These are phyloP conservation scores for Letharia lupina DNA, from an alignment of 495 filamentous ascomycete species.

Conservation along the genomic window DNA sequence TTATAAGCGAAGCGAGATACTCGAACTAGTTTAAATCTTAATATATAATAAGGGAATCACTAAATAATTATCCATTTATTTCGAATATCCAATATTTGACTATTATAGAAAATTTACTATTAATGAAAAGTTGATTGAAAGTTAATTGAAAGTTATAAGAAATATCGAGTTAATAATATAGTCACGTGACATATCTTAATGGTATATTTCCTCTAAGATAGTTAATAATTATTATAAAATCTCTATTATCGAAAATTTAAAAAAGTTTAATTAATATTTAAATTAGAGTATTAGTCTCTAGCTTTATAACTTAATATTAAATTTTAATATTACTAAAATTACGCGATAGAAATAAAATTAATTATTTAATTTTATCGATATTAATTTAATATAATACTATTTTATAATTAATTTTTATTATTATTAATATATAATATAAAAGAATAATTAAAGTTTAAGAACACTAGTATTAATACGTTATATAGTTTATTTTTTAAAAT, in stretches of 20 bases:
- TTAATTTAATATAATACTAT: not conserved
- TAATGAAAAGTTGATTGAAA: too few relatives aligned
- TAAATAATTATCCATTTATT: too few relatives aligned
- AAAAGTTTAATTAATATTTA: not conserved
- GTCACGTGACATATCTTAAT: too few relatives aligned
- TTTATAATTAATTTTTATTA: not conserved
- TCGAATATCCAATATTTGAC: too few relatives aligned
- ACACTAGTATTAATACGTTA: not conserved
- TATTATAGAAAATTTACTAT: too few relatives aligned
- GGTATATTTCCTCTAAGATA: not conserved
- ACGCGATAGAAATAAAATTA: not conserved
- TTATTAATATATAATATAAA: conserved; percentile 4
- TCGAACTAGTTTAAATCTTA: too few relatives aligned
- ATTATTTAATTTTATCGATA: not conserved
- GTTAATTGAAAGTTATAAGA: too few relatives aligned
- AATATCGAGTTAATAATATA: too few relatives aligned
- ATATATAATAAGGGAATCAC: too few relatives aligned
- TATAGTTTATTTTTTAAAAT: too few relatives aligned
- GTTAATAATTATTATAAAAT: not conserved
- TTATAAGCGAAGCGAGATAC: too few relatives aligned
- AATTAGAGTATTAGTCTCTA: not conserved
- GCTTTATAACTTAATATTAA: not conserved
- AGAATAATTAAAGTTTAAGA: not conserved
- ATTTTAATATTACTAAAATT: not conserved
- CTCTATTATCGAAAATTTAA: not conserved